Base-by-base conservation (phyloP, 441 rosid species). In the Arabidopsis hybrid region DNA sequence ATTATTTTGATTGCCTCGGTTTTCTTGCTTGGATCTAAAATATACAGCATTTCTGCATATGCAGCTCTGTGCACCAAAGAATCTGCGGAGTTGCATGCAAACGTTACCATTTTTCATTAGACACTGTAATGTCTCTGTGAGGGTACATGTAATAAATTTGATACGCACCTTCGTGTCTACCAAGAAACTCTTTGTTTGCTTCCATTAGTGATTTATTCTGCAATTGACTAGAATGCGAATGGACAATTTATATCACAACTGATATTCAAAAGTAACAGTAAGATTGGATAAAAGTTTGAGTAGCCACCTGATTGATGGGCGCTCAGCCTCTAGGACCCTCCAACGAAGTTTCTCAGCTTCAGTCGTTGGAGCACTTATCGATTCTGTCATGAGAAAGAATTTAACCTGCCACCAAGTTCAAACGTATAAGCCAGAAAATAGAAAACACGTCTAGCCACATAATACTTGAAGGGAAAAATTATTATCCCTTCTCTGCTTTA, bases 51-150 rank as follows among this genome's bases (percentile, higher is more conserved):
- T 83, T 96, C 99, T 14, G 99, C 97, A 66, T 82, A 97, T 46
- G 98, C 98, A 58, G 88, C 95, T 80, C 97, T 96, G 83, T 96
- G 99, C 95, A 87, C 87, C 88, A 96, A 88, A 46, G 97, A 93
- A 83, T 82, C 99, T 96, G 89, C 77, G 57, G 65, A 35, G 74
- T 31, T 60, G 7, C 38, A 65, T 26, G 39, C 63, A 69, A 55
- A 65, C 2, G 16, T 63, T 12, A 62, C 6, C 52, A 60, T 11
- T 7, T 26, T 59, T 46, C 12, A 60, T 17, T 31, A 43, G 62
- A 49, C 18, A 67, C 1, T 47, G 53, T 47, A 35, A 68, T 39
- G 26, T 53, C 29, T 46, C 12, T 1, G 39, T 34, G 52, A 36
- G 42, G 17, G 14, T 36, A 42, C 9, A 62, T 53, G 65, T 16